Evolutionary conservation across 768 basidiomycete species (phyloP), one percentile per base, ranked within the genome.

Genomic region (Auricularia cornea): DNA sequence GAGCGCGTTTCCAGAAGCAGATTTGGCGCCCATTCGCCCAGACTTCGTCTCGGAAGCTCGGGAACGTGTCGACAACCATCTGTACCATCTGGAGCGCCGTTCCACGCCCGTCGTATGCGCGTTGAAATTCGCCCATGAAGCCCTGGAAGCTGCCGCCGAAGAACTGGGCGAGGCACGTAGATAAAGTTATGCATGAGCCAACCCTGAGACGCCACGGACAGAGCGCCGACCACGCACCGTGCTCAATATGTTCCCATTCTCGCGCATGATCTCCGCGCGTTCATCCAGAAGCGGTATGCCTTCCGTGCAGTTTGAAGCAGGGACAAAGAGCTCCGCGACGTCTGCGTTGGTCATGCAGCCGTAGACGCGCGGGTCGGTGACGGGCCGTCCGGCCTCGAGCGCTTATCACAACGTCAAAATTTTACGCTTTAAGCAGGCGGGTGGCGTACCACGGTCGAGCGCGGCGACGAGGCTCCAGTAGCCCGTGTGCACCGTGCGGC

Each of bases 391-490:
- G 66, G 84, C 85, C 67, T 90, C 90, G 38, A 93, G 76, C 32
- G 92, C 92, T 94, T 65, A 28, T 57, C 28, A 62, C 18, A 60
- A 61, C 11, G 30, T 57, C 28, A 40, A 28, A 31, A 40, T 54
- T 57, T 20, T 35, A 41, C 35, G 33, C 16, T 60, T 26, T 30
- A 20, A 26, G 64, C 51, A 32, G 30, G 32, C 33, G 23, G 38
- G 29, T 16, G 30, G 51, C 30, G 44, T 66, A 90, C 92, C 92
- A 80, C 87, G 78, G 70, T 94, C 84, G n/a, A 94, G 70, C 1
- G 90, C 84, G 33, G 94, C 92, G 10, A 93, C 84, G 4, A 95
- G 77, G 65, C 88, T 89, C 90, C 91, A 92, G 69, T 96, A 96
- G 0, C 93, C 93, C 0, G 89, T 92, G 72, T 84, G 86, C 28